These are phyloP conservation scores for Leptosphaerulina australis DNA, from an alignment of 2,329 filamentous ascomycete species.

Conservation along the genomic window DNA sequence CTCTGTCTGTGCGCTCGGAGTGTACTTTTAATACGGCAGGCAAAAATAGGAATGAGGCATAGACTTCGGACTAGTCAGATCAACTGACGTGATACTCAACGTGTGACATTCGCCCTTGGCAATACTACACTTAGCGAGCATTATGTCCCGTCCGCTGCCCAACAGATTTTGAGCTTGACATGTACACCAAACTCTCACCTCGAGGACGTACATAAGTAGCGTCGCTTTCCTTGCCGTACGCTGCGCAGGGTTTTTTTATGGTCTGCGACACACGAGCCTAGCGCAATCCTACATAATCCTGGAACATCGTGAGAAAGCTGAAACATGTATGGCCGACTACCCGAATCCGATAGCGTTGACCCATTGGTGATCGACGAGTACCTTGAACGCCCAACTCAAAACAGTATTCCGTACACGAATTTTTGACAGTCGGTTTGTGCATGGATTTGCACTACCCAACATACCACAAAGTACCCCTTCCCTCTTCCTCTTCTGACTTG, in stretches of 20 bases:
- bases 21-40: slow-evolving; percentile 14
- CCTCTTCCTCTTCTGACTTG: slow-evolving; percentile 38
- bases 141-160: neutral
- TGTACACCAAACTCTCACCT: neutral
- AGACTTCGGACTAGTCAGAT: slow-evolving; percentile 18
- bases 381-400: slow-evolving; percentile 15
- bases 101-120: slow-evolving; percentile 16
- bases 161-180: slow-evolving; percentile 1
- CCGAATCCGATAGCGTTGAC: slow-evolving; percentile 17
- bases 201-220: slow-evolving; percentile 4
- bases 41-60: slow-evolving; percentile 16
- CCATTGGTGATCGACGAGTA: slow-evolving; percentile 16
- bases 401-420: slow-evolving; percentile 17
- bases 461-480: slow-evolving; percentile 36
- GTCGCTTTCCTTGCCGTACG: slow-evolving; percentile 7
- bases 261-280: slow-evolving; percentile 6
- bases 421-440: slow-evolving; percentile 16
- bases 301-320: slow-evolving; percentile 15
- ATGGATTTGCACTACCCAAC: slow-evolving; percentile 24
- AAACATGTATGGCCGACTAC: slow-evolving; percentile 20
- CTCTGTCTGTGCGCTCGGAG: slow-evolving; percentile 15
- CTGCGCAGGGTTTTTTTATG: slow-evolving; percentile 9
- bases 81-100: slow-evolving; percentile 15
- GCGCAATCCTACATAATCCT: slow-evolving; percentile 21
- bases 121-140: slow-evolving; percentile 15